A percentile compares a stretch with the other conserved stretches of the same genome.
Evolutionary conservation across 208 protist species (phyloP).

Genomic region (Crithidia brevicula): DNA sequence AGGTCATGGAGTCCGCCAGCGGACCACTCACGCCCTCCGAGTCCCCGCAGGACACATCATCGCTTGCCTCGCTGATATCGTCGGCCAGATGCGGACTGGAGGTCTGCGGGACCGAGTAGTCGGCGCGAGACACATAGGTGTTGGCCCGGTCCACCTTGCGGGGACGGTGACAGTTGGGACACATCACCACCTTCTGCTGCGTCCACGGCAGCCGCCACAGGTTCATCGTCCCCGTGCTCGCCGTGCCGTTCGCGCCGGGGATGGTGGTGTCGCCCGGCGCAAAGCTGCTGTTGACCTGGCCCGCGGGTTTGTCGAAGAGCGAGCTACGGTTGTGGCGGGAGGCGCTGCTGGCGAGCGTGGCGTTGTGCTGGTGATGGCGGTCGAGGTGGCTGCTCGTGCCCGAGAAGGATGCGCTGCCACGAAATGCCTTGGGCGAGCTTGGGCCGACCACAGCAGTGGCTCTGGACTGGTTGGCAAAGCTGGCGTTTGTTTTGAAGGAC

Average conservation of each 20-base stretch:
- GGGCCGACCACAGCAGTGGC: neutral
- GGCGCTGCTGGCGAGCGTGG: slow-evolving; percentile 18
- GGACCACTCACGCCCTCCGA: slow-evolving; percentile 1
- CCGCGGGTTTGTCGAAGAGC: slow-evolving; percentile 19
- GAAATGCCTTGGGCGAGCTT: slow-evolving; percentile 10
- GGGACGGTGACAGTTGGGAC: slow-evolving; percentile 51
- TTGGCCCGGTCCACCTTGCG: slow-evolving; percentile 24
- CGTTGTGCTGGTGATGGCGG: slow-evolving; percentile 15
- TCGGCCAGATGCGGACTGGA: slow-evolving; percentile 9
- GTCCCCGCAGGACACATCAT: slow-evolving; percentile 17
- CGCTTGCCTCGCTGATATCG: slow-evolving; percentile 32
- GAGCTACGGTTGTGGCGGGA: slow-evolving; percentile 20
- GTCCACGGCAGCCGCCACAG: slow-evolving; percentile 53
- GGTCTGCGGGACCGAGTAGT: slow-evolving; percentile 19
- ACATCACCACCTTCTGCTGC: slow-evolving; percentile 53
- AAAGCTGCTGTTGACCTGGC: slow-evolving; percentile 19
- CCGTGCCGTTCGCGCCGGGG: slow-evolving; percentile 1
- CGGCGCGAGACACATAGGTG: slow-evolving; percentile 22
- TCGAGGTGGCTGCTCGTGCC: slow-evolving; percentile 12
- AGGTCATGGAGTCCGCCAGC: slow-evolving; percentile 17
- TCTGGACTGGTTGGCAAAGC: slow-evolving; percentile 21
- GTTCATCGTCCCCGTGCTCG: slow-evolving; percentile 25
- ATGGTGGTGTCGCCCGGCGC: slow-evolving; percentile 3
- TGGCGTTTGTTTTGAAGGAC: slow-evolving; percentile 41
- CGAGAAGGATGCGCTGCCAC: slow-evolving; percentile 7